Evolutionary conservation across 1,139 yeast species (phyloP).

Genomic region (Sugiyamaella xylanicola): DNA sequence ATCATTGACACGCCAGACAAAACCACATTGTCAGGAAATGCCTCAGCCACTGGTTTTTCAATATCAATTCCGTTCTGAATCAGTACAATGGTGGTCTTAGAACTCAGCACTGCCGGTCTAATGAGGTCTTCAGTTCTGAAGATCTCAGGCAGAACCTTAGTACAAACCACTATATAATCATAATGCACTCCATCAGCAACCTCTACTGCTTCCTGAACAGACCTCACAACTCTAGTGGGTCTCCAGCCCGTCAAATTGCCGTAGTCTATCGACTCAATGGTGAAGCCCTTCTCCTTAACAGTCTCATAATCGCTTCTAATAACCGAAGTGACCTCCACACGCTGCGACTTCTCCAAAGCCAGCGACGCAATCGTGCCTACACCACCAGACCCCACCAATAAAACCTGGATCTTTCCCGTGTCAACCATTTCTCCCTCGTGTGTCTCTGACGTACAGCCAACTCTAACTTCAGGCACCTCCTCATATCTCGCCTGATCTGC

Average conservation of each 20-base stretch:
- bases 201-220: slow-evolving; percentile 51
- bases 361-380: slow-evolving; percentile 73
- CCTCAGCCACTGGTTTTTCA: slow-evolving; percentile 59
- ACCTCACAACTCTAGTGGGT: slow-evolving; percentile 46
- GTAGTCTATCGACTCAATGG: slow-evolving; percentile 61
- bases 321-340: slow-evolving; percentile 60
- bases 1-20: slow-evolving; percentile 72
- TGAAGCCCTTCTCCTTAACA: slow-evolving; percentile 56
- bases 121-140: slow-evolving; percentile 60
- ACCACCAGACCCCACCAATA: slow-evolving; percentile 71
- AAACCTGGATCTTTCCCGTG: slow-evolving; percentile 22
- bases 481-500: background rate
- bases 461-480: too few species aligned
- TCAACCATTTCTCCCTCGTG: slow-evolving; percentile 5
- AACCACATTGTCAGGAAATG: slow-evolving; percentile 60
- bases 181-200: slow-evolving; percentile 49
- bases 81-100: slow-evolving; percentile 57
- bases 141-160: slow-evolving; percentile 75
- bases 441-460: too few species aligned
- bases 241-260: slow-evolving; percentile 57
- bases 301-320: slow-evolving; percentile 65
- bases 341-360: slow-evolving; percentile 52
- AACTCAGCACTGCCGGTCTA: slow-evolving; percentile 54
- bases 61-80: slow-evolving; percentile 77
- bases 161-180: slow-evolving; percentile 68